Base-by-base conservation (phyloP, 225 moss, liverwort and hornwort species). In the Pleurozium schreberi region DNA sequence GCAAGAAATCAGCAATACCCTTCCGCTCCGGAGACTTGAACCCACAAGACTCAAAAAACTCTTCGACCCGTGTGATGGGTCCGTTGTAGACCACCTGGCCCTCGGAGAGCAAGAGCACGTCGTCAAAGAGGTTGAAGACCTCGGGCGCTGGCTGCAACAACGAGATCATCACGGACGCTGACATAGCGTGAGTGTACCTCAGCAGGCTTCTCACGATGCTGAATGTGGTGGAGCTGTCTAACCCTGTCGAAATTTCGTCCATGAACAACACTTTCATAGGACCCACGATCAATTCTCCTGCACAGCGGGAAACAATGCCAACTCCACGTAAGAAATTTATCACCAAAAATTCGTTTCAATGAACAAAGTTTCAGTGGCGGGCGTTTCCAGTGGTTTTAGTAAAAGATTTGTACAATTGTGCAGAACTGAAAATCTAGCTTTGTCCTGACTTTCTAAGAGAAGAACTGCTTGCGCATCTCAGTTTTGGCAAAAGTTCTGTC, bases 211-310 rank as follows among this genome's bases (percentile, higher is more conserved):
- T 90, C 26, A 96, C 89, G 60, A 96, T 96, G 45, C 91, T 92
- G 89, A 89, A 94, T 18, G 96, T 96, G 45, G 96, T 96, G 23
- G 96, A 96, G 86, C 95, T 96, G 80, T 96, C 95, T 31, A 96
- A 84, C 33, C 96, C 96, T 27, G 93, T 96, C n/a, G 96, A 96
- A 36, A 96, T 96, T 78, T 96, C 96, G 88, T 96, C 96, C 96
- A 96, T 92, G 42, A 96, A 90, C 86, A 96, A 52, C 49, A 88
- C 94, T 81, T 92, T 96, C 89, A 92, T 92, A 2, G 96, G 96
- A 25, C 96, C 96, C 25, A 95, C 96, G 65, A 95, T 92, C 93
- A 96, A 92, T 76, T 96, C 96, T 82, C 96, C 96, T 96, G 93
- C 74, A 77, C 63, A 68, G 69, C 9, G 20, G 86, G 38, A 63